phyloP scores from a whole-genome alignment of 768 basidiomycete species.

The Kwoniella botswanensis region DNA sequence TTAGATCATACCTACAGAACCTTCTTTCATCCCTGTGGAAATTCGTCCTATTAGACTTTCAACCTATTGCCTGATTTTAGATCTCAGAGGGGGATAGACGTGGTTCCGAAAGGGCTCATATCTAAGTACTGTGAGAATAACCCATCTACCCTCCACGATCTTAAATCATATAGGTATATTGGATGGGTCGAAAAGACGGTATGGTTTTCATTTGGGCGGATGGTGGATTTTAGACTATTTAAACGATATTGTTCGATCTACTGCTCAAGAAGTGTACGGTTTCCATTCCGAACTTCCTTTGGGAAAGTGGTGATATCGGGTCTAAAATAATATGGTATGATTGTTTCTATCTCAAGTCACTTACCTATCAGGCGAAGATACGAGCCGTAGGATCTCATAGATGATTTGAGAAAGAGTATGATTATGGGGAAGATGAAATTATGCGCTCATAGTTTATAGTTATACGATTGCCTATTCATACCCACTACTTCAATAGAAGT shows the following conservation, averaged over 20 bases:
- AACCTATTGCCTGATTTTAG: background rate
- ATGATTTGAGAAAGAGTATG: background rate
- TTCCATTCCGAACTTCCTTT: background rate
- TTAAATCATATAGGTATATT: slow-evolving; percentile 2
- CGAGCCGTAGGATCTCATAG: slow-evolving; percentile 26
- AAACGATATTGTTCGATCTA: background rate
- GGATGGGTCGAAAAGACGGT: background rate
- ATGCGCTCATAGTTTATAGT: slow-evolving; percentile 53
- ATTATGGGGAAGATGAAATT: slow-evolving; percentile 27
- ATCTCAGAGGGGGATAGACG: background rate
- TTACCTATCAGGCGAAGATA: slow-evolving; percentile 42
- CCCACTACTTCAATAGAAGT: background rate
- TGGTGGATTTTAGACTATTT: background rate
- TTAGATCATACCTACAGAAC: slow-evolving; percentile 9
- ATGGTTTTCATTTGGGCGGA: background rate
- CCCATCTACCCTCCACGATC: slow-evolving; percentile 14
- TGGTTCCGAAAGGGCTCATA: slow-evolving; percentile 42
- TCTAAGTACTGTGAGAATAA: slow-evolving; percentile 32
- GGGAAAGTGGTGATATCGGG: background rate
- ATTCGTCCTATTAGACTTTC: slow-evolving; percentile 13
- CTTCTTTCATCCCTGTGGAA: slow-evolving; percentile 1
- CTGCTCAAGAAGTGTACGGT: background rate
- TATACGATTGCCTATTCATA: slow-evolving; percentile 46
- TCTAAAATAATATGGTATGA: background rate
- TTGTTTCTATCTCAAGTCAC: background rate